Evolutionary conservation across 2,329 filamentous ascomycete species (phyloP), one percentile per base, ranked within the genome.

Genomic region (Fusarium xylarioides): DNA sequence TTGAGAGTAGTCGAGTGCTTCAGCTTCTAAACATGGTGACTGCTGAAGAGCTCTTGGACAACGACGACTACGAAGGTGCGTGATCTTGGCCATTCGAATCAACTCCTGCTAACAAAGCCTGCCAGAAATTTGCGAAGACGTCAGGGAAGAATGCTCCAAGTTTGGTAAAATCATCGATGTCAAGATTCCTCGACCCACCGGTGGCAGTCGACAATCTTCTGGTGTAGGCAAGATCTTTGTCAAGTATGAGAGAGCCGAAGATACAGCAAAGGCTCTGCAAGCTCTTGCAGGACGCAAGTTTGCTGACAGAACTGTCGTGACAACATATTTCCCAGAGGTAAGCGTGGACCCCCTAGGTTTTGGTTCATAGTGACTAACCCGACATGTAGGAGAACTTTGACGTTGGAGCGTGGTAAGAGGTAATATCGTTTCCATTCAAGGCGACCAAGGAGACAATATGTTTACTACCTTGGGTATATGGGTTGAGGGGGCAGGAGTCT

Each of bases 21-120:
- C 95, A 97, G 83, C 86, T 99, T 70, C 89, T 99, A 79, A 99
- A 99, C 85, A 99, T 99, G 96, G 95, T 99, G 40, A 99, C 96
- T 0, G 88, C 95, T 0, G 96, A 99, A 77, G 96, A 99, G 83
- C 86, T 99, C 30, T 91, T 98, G 83, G 95, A 98, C 80, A 91
- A 91, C 57, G 95, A 98, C 40, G 96, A 99, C 79, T 98, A 98
- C 79, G 93, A 98, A 83, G 95, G 95, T 95, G 87, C 79, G 86
- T 77, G 23, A 44, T 19, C 37, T 19, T 26, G 21, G 14, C 12
- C 23, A 11, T 12, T 21, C 5, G 21, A 23, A 23, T 7, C 47
- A 44, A 23, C 50, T 7, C 11, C 35, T 60, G 61, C 85, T 88
- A 82, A 87, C 73, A 5, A 9, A 11, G 6, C 5, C 18, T 26